Evolutionary conservation across 768 basidiomycete species (phyloP), one percentile per base, ranked within the genome.

Genomic region (Hygrocybe coccinea): DNA sequence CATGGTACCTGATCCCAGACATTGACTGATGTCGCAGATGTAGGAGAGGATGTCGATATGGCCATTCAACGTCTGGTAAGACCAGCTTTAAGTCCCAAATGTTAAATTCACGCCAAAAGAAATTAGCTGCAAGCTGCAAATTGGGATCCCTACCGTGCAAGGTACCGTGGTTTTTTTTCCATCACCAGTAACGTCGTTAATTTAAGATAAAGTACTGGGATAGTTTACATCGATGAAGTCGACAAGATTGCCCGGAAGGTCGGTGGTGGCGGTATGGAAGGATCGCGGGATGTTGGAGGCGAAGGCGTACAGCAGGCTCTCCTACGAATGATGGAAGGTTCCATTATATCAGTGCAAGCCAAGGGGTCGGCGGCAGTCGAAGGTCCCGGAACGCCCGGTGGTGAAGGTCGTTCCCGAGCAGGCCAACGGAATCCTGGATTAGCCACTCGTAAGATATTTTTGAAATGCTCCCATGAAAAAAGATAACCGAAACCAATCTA

Each of bases 231-330:
- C 46, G 95, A 98, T 64, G 95, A 98, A 73, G 76, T 94, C 1
- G 95, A 97, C 74, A 97, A 98, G 73, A 85, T 97, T 56, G 88
- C 92, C 12, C 80, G 83, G 48, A 87, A 82, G 62, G 67, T 76
- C 5, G 67, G 61, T 7, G 71, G 79, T 43, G 71, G 73, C 21
- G 86, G 87, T 4, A 74, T 76, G 25, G 89, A 90, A 60, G 83
- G 85, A 3, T 82, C 86, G 5, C 79, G 89, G 61, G 95, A 97
- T 67, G 94, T 98, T 1, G 87, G 91, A 21, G 95, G 95, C 9
- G 94, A 97, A 77, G 95, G 95, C 34, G 95, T 98, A 5, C 95
- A 98, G 64, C 94, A 97, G 69, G 86, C 91, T 17, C 78, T 97
- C 15, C 73, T 97, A 4, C 81, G 95, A 52, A 90, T 98, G 84